These are phyloP conservation scores for Bipolaris cookei DNA, from an alignment of 2,329 filamentous ascomycete species.

Conservation along the genomic window DNA sequence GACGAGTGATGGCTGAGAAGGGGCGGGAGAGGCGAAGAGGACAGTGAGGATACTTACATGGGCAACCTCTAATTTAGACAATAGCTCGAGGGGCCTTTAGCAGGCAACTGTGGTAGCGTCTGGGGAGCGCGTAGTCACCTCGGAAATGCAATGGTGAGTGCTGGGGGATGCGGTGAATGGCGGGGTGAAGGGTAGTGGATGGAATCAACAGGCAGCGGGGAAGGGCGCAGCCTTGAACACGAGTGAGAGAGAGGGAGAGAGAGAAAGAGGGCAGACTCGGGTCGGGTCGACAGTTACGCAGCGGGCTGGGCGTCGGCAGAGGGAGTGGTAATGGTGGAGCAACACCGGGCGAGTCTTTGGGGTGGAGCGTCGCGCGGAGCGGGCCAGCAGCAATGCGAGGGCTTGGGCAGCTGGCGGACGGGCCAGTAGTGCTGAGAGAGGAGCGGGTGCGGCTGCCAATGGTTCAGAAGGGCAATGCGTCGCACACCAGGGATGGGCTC, in stretches of 20 bases:
- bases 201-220: conserved; percentile 18
- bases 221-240: conserved; percentile 5
- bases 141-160: conserved; percentile 14
- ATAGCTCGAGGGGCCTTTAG: conserved; percentile 10
- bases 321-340: conserved; percentile 2
- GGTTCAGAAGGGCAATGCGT: conserved; percentile 20
- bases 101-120: conserved; percentile 17
- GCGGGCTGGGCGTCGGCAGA: conserved; percentile 12
- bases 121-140: conserved; percentile 16
- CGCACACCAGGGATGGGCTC: conserved; percentile 10
- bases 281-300: not conserved
- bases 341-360: not conserved
- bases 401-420: conserved; percentile 19
- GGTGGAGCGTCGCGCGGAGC: conserved; percentile 16
- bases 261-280: not conserved
- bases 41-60: conserved; percentile 31
- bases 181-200: conserved; percentile 32
- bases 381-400: conserved; percentile 22
- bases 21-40: not conserved
- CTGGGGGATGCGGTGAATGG: conserved; percentile 35
- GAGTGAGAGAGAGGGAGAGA: not conserved
- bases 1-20: not conserved
- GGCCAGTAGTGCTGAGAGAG: conserved; percentile 19
- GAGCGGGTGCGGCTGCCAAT: conserved; percentile 17
- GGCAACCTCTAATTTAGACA: conserved; percentile 28